Evolutionary conservation across 805 yeast species (phyloP).

Genomic region (Ogataea ramenticola): DNA sequence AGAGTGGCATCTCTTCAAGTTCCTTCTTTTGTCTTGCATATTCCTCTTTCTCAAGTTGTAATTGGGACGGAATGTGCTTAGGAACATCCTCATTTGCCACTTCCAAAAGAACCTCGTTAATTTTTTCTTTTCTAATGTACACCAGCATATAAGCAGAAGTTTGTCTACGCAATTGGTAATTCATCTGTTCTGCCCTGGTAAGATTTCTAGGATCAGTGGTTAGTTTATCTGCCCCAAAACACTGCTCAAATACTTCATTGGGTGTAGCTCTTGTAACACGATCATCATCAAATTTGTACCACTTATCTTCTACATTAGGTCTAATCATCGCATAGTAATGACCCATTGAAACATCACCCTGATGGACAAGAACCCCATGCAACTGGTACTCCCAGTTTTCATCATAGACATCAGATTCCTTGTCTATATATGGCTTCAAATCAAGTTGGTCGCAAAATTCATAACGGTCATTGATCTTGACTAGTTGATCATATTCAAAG

Average conservation of each 20-base stretch:
- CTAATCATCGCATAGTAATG: conserved; percentile 93
- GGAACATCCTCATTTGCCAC: conserved; percentile 56
- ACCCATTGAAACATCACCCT: conserved; percentile 93
- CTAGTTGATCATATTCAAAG: conserved; percentile 78
- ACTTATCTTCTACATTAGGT: conserved; percentile 60
- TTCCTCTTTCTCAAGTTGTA: conserved; percentile 56
- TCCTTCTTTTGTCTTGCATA: conserved; percentile 48
- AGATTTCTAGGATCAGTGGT: conserved; percentile 41
- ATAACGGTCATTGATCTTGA: conserved; percentile 86
- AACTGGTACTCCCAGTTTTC: conserved; percentile 74
- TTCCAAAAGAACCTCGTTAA: conserved; percentile 52
- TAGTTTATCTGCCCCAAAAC: conserved; percentile 74
- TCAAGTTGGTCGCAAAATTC: conserved; percentile 85
- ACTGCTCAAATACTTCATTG: conserved; percentile 83
- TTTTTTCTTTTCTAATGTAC: conserved; percentile 62
- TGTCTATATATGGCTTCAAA: conserved; percentile 69
- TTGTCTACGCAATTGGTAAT: conserved; percentile 63
- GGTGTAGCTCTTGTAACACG: conserved; percentile 82
- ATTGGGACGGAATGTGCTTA: conserved; percentile 54
- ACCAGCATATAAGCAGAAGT: conserved; percentile 98
- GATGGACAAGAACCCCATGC: conserved; percentile 93
- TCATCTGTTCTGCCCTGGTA: conserved; percentile 55
- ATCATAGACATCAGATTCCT: conserved; percentile 33
- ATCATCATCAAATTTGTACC: conserved; percentile 96
- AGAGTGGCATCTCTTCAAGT: conserved; percentile 64